phyloP scores from a whole-genome alignment of 2,329 filamentous ascomycete genomes.

The Camillea tinctor region DNA sequence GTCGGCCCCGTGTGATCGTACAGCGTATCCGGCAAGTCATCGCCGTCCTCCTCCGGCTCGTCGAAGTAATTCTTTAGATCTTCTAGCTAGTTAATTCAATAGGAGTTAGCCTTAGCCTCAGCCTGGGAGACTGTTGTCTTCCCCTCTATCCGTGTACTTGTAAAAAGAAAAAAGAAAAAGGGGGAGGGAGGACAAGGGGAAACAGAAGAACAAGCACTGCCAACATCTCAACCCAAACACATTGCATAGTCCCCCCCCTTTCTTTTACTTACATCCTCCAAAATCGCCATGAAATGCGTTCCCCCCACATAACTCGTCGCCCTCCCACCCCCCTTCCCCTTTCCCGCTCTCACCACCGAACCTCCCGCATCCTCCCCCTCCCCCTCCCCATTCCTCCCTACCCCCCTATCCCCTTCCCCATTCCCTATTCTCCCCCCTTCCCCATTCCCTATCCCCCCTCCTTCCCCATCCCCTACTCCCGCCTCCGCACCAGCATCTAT shows the following conservation, averaged over 20 bases:
- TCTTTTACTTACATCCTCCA: constrained; percentile 59
- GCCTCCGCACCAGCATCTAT: constrained; percentile 39
- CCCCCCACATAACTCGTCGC: constrained; percentile 55
- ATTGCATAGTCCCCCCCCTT: no score
- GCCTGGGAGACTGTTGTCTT: no score
- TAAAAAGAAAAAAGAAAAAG: background rate
- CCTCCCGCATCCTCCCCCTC: constrained; percentile 28
- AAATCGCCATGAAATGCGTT: constrained; percentile 59
- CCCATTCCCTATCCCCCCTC: background rate
- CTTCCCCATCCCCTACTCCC: background rate
- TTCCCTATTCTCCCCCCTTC: constrained; percentile 5
- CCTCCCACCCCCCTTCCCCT: constrained; percentile 8
- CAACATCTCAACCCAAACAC: no score
- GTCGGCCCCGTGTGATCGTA: constrained; percentile 36
- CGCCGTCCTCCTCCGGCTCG: constrained; percentile 39
- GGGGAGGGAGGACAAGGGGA: background rate
- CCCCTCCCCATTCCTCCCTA: background rate
- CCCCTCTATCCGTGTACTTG: no score
- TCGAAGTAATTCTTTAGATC: constrained; percentile 59
- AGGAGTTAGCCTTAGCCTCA: constrained; percentile 8
- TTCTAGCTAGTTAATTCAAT: constrained; percentile 45
- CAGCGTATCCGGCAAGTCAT: constrained; percentile 28
- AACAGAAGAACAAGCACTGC: background rate
- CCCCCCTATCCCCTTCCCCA: background rate
- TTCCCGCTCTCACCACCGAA: constrained; percentile 37